A percentile compares a stretch with the other conserved stretches of the same genome.
Conservation (phyloP, 1,284 basidiomycete genomes). For the Boletus calvinii region DNA sequence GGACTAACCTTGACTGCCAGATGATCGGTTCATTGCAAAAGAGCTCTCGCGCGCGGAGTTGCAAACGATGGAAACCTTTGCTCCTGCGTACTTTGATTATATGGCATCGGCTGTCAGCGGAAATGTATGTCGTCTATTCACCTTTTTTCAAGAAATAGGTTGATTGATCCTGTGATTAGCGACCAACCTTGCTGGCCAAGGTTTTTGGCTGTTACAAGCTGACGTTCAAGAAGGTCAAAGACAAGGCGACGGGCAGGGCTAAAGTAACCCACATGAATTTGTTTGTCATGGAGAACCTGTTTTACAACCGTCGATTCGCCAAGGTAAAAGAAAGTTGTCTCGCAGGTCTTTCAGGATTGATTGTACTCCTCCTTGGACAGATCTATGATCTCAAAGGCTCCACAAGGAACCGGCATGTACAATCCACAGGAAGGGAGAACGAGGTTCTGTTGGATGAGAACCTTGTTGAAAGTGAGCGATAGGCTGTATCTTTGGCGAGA, state of each 20-base stretch:
- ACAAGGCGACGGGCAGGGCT: slow-evolving; percentile 58
- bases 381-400: slow-evolving; percentile 96
- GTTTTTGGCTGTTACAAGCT: slow-evolving; percentile 98
- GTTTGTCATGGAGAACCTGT: slow-evolving; percentile 97
- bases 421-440: slow-evolving; percentile 86
- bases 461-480: slow-evolving; percentile 70
- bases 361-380: slow-evolving; percentile 38
- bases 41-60: slow-evolving; percentile 91
- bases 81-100: slow-evolving; percentile 97
- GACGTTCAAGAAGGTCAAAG: slow-evolving; percentile 83
- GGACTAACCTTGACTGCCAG: slow-evolving; percentile 40
- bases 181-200: slow-evolving; percentile 93
- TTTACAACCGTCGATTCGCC: slow-evolving; percentile 87
- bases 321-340: slow-evolving; percentile 52
- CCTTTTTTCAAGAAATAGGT: neutral
- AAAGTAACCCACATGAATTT: slow-evolving; percentile 93
- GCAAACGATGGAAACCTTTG: slow-evolving; percentile 95
- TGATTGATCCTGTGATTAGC: slow-evolving; percentile 44
- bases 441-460: slow-evolving; percentile 95
- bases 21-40: slow-evolving; percentile 98
- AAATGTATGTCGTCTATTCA: slow-evolving; percentile 51
- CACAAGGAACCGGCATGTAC: slow-evolving; percentile 88
- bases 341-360: neutral
- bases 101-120: slow-evolving; percentile 85
- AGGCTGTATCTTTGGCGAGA: neutral